Percentiles rank a stretch among this genome's conserved stretches.
These are phyloP conservation scores for Paecilomyces niveus DNA, from an alignment of 2,329 filamentous ascomycete species.

Conservation along the genomic window DNA sequence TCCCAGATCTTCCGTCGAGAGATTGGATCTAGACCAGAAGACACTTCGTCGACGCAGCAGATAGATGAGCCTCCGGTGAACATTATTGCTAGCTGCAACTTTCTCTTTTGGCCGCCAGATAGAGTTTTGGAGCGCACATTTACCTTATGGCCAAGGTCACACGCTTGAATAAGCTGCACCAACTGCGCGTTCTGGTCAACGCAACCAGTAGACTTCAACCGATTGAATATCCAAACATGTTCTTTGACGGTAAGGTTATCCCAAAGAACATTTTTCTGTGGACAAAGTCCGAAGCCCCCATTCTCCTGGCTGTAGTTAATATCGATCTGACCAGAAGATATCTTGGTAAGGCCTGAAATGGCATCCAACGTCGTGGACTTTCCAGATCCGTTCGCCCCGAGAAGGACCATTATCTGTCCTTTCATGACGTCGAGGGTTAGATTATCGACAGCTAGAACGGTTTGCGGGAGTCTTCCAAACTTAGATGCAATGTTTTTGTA, in stretches of 20 bases:
- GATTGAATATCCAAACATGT: conserved; percentile 77
- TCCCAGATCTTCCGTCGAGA: conserved; percentile 90
- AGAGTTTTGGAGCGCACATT: conserved; percentile 67
- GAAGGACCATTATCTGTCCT: conserved; percentile 77
- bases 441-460: conserved; percentile 71
- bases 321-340: conserved; percentile 68
- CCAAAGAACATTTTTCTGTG: conserved; percentile 93
- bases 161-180: conserved; percentile 55
- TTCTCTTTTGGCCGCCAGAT: conserved; percentile 86
- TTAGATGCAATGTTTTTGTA: conserved; percentile 40
- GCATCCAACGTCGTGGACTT: conserved; percentile 87
- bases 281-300: conserved; percentile 77
- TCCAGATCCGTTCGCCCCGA: conserved; percentile 84
- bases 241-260: conserved; percentile 79
- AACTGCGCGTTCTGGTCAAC: conserved; percentile 54
- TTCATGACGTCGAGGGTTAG: conserved; percentile 64
- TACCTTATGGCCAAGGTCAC: conserved; percentile 70
- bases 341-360: conserved; percentile 72
- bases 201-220: conserved; percentile 60
- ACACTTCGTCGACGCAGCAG: conserved; percentile 88
- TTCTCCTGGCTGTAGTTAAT: conserved; percentile 72
- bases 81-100: conserved; percentile 92
- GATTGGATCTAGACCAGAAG: conserved; percentile 78
- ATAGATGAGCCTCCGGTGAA: conserved; percentile 81
- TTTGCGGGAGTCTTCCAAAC: conserved; percentile 48